Percentiles rank a stretch among this genome's conserved stretches.
Evolutionary conservation across 2,329 filamentous ascomycete species (phyloP).

Genomic region (Alternaria panax): DNA sequence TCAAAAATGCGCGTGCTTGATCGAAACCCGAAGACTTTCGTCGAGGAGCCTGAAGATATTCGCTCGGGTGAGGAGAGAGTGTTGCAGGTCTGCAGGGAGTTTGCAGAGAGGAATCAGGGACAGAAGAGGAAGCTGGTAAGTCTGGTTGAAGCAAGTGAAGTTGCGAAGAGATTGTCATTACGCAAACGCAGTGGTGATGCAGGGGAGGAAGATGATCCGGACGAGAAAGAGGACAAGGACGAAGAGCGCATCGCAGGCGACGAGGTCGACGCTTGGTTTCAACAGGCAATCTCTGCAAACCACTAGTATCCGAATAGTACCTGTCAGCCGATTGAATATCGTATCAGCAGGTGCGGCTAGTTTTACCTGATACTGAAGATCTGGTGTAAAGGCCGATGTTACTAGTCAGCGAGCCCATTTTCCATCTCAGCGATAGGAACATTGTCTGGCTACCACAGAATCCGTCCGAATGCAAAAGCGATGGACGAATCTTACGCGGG

Average conservation of each 20-base stretch:
- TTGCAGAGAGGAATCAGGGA: slow-evolving; percentile 31
- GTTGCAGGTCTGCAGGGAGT: slow-evolving; percentile 49
- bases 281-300: background rate
- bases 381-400: background rate
- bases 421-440: background rate
- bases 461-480: background rate
- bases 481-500: background rate
- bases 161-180: slow-evolving; percentile 64
- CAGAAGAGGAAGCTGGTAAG: slow-evolving; percentile 63
- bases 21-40: slow-evolving; percentile 27
- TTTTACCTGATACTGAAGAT: background rate
- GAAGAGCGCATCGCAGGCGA: slow-evolving; percentile 1
- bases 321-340: background rate
- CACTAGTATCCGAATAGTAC: background rate
- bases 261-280: slow-evolving; percentile 6
- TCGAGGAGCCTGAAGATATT: slow-evolving; percentile 10
- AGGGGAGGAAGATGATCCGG: slow-evolving; percentile 38
- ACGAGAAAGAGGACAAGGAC: slow-evolving; percentile 45
- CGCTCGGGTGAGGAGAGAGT: slow-evolving; percentile 32
- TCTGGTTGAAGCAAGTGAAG: slow-evolving; percentile 67
- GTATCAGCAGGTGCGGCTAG: background rate
- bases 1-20: background rate
- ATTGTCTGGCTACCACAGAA: background rate
- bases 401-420: background rate
- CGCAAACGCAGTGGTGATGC: slow-evolving; percentile 58